phyloP scores from a whole-genome alignment of 2,329 filamentous ascomycete genomes.

The Penicillium brevicompactum region DNA sequence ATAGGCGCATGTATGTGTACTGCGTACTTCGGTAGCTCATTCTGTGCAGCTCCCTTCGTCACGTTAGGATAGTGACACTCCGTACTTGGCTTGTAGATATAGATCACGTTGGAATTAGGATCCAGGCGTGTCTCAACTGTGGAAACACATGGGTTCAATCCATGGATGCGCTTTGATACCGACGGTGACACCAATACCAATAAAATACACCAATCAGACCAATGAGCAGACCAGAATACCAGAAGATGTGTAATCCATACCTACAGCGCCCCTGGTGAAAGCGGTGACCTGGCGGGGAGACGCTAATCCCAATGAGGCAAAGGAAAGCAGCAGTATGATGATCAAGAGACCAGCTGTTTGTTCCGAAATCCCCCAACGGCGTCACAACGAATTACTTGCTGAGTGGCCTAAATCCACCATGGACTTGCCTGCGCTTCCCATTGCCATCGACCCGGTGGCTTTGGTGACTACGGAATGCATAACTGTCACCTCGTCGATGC shows the following conservation, averaged over 20 bases:
- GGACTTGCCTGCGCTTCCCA: constrained; percentile 57
- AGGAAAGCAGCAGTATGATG: constrained; percentile 27
- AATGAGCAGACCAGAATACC: constrained; percentile 5
- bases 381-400: constrained; percentile 26
- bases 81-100: background rate
- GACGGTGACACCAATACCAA: background rate
- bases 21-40: background rate
- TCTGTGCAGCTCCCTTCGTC: background rate
- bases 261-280: constrained; percentile 22
- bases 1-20: background rate
- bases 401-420: constrained; percentile 31
- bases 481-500: constrained; percentile 95
- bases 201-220: background rate
- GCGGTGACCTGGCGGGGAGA: constrained; percentile 26
- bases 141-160: constrained; percentile 5
- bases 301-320: constrained; percentile 31
- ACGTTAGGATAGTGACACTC: background rate
- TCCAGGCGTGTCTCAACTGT: background rate
- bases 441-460: constrained; percentile 87
- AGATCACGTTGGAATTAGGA: background rate
- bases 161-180: constrained; percentile 11
- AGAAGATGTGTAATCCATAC: background rate
- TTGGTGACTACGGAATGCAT: constrained; percentile 98
- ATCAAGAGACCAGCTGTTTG: constrained; percentile 30
- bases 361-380: constrained; percentile 20